Evolutionary conservation across 495 filamentous ascomycete genomes (phyloP), one percentile per base, ranked within the genome.

Genomic region (Penicillium cataractarum): DNA sequence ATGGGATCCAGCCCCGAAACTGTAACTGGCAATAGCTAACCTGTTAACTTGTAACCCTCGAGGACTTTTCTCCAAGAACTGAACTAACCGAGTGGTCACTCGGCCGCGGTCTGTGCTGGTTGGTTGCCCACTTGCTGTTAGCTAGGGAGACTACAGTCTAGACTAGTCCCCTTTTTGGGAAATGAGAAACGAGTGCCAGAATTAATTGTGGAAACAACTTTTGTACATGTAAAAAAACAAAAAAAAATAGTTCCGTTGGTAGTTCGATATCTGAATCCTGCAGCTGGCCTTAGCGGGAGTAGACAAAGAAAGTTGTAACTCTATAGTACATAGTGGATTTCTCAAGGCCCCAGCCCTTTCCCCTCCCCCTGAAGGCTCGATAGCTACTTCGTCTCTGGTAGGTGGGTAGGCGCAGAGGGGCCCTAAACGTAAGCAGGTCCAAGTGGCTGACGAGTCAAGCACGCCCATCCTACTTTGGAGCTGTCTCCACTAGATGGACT

Each of bases 1-100:
- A 69, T 22, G 17, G 63, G 61, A 13, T 33, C 32, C 49, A 67
- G 62, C 63, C 54, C 70, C 70, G 70, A 68, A 72, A 70, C 55
- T 55, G 50, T 62, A 57, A 37, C 46, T 8, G 39, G 21, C 29
- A 13, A 31, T 50, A 46, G 42, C 12, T 24, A 46, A 46, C 42
- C 19, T 46, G 42, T n/a, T 10, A 24, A 46, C 49, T 17, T 32
- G 13, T 31, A 8, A 10, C 27, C 22, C 48, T 15, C 48, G 7
- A 13, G 15, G 7, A 12, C 5, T 19, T n/a, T 13, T 2, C 13
- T n/a, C n/a, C n/a, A n/a, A 33, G 26, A 6, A 19, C 26, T 29
- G 35, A 27, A 27, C 40, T 48, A 46, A 40, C 27, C 33, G 1
- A 54, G 1, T 52, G 29, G 26, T 54, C 46, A 50, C 22, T 50